A percentile compares a stretch with the other conserved stretches of the same genome.
Conservation (phyloP, 2,329 filamentous ascomycete species). For the Fusarium illudens region DNA sequence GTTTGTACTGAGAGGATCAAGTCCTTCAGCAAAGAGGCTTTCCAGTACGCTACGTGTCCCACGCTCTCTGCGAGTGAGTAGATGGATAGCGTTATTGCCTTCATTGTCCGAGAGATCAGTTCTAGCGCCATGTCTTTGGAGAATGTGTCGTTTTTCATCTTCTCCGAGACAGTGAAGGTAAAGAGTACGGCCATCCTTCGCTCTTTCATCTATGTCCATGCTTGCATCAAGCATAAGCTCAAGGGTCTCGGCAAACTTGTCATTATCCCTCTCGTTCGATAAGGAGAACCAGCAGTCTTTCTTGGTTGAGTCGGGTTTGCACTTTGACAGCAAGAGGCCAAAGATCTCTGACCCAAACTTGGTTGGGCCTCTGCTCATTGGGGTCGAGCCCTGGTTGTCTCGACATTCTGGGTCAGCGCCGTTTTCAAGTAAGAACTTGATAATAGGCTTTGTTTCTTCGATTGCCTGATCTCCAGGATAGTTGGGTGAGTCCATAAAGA, state of each 20-base stretch:
- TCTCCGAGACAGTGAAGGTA: constrained; percentile 12
- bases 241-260: constrained; percentile 6
- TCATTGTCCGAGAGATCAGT: background rate
- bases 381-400: background rate
- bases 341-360: background rate
- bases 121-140: constrained; percentile 16
- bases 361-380: background rate
- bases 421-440: constrained; percentile 23
- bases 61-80: background rate
- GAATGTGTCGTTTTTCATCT: background rate
- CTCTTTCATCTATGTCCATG: constrained; percentile 18
- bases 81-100: constrained; percentile 28
- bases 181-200: constrained; percentile 12
- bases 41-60: background rate
- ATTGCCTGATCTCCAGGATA: background rate
- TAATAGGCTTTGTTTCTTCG: background rate
- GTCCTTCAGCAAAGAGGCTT: constrained; percentile 1
- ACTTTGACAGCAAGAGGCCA: constrained; percentile 13
- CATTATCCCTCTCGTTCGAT: rapidly evolving
- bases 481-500: background rate
- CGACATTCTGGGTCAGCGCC: constrained; percentile 18
- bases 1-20: constrained; percentile 26
- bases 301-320: background rate
- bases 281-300: constrained; percentile 24
- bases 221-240: constrained; percentile 20